Evolutionary conservation across 2,329 filamentous ascomycete genomes (phyloP).

Genomic region (Aspergillus tubingensis): DNA sequence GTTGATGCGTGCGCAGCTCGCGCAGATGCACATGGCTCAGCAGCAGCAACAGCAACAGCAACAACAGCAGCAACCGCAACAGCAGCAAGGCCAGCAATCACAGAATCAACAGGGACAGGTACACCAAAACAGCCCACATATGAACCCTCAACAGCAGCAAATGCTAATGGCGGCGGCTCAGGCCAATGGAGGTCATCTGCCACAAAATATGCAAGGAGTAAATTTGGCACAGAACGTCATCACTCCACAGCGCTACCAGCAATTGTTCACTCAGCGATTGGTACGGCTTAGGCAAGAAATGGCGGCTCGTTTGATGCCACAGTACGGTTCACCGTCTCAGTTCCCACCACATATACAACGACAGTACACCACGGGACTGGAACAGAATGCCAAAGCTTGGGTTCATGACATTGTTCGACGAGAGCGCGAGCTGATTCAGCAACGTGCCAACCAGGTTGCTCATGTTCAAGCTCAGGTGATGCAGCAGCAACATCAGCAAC

Average conservation of each 20-base stretch:
- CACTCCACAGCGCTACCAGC: conserved; percentile 37
- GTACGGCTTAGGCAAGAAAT: conserved; percentile 40
- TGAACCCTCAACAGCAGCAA: conserved; percentile 40
- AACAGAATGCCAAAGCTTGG: conserved; percentile 40
- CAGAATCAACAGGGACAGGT: conserved; percentile 29
- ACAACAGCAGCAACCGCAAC: conserved; percentile 26
- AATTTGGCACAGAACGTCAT: conserved; percentile 30
- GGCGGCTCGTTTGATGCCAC: conserved; percentile 37
- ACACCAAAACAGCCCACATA: conserved; percentile 36
- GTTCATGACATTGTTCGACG: conserved; percentile 42
- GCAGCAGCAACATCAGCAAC: conserved; percentile 34
- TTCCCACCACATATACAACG: conserved; percentile 42
- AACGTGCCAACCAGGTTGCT: conserved; percentile 33
- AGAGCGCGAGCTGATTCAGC: conserved; percentile 36
- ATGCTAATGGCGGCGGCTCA: conserved; percentile 44
- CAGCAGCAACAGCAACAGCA: conserved; percentile 31
- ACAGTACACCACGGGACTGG: conserved; percentile 40
- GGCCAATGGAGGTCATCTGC: conserved; percentile 39
- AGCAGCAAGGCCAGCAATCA: conserved; percentile 22
- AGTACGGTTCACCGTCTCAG: conserved; percentile 42
- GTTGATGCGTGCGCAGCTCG: conserved; percentile 40
- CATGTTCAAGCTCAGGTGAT: conserved; percentile 37
- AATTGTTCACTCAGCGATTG: conserved; percentile 40
- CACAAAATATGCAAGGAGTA: conserved; percentile 32
- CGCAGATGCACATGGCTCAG: conserved; percentile 42